These are phyloP conservation scores for Blepharisma japonicum DNA, from an alignment of 73 alveolate species.

Conservation along the genomic window DNA sequence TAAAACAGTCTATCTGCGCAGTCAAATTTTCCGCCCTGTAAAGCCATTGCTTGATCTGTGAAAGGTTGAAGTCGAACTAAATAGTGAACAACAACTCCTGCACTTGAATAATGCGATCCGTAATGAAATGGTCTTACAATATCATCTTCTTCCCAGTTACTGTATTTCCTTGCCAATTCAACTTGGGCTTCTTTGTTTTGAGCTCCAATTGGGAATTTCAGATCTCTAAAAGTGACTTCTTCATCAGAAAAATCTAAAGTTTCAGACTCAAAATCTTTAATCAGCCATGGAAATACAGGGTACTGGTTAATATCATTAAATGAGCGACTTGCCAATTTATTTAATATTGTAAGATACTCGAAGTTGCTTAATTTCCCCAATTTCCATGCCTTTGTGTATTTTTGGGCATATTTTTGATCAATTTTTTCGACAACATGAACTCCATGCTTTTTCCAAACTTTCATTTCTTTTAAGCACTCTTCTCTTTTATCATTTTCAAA, in stretches of 20 bases:
- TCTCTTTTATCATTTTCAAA: slow-evolving; percentile 29
- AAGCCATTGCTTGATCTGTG: slow-evolving; percentile 79
- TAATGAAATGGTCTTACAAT: slow-evolving; percentile 71
- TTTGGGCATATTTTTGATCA: not conserved
- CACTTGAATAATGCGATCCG: slow-evolving; percentile 95
- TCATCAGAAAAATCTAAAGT: slow-evolving; percentile 55
- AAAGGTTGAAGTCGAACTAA: slow-evolving; percentile 87
- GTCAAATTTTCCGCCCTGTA: slow-evolving; percentile 87
- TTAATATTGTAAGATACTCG: slow-evolving; percentile 75
- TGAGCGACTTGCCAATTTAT: slow-evolving; percentile 83
- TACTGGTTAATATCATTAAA: slow-evolving; percentile 88
- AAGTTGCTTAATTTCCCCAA: slow-evolving; percentile 70
- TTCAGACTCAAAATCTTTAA: slow-evolving; percentile 64
- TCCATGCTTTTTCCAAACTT: not conserved
- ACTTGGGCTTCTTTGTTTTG: slow-evolving; percentile 25
- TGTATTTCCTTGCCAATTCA: not conserved
- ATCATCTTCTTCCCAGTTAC: not conserved
- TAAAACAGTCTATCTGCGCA: slow-evolving; percentile 87
- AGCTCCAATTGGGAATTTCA: slow-evolving; percentile 94
- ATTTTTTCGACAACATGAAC: not conserved
- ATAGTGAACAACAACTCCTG: slow-evolving; percentile 89
- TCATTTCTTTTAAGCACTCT: slow-evolving; percentile 17
- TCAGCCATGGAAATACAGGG: slow-evolving; percentile 98
- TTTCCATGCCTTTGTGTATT: slow-evolving; percentile 6
- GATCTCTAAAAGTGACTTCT: slow-evolving; percentile 76